These are phyloP conservation scores for Taphrina wiesneri DNA, from an alignment of 1,139 yeast genomes.

Conservation along the genomic window DNA sequence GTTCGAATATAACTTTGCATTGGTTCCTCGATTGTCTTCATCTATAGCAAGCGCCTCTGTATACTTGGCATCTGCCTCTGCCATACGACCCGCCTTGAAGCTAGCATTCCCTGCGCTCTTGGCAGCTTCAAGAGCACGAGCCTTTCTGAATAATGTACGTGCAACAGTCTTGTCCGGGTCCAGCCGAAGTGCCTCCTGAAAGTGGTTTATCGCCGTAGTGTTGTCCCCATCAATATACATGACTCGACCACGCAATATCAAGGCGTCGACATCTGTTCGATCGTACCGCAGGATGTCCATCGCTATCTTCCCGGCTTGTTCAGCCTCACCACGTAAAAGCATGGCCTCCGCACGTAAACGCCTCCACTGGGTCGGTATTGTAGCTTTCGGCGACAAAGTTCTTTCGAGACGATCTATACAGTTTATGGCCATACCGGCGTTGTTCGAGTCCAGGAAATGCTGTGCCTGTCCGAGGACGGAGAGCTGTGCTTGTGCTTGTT, in stretches of 20 bases:
- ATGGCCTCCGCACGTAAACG: conserved; percentile 45
- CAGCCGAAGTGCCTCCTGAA: conserved; percentile 48
- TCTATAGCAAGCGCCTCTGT: conserved; percentile 64
- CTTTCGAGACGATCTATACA: conserved; percentile 48
- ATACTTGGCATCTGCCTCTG: conserved; percentile 63
- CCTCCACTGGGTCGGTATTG: conserved; percentile 47
- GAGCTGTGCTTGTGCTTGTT: conserved; percentile 45
- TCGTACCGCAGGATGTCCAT: conserved; percentile 46
- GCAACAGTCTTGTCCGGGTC: conserved; percentile 50
- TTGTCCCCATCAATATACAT: conserved; percentile 49
- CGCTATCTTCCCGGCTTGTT: conserved; percentile 48
- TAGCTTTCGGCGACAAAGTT: conserved; percentile 45
- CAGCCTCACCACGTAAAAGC: conserved; percentile 44
- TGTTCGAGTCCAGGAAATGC: conserved; percentile 41
- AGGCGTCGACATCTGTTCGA: conserved; percentile 47
- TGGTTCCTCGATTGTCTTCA: conserved; percentile 49
- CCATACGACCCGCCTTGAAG: conserved; percentile 57
- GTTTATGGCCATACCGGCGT: conserved; percentile 45
- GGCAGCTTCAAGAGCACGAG: conserved; percentile 49
- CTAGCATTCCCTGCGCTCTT: conserved; percentile 64
- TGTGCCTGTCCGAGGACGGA: conserved; percentile 41
- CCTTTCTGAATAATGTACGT: conserved; percentile 44
- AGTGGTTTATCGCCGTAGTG: conserved; percentile 48
- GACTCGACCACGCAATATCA: conserved; percentile 48
- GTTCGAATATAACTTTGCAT: conserved; percentile 70